Conservation (phyloP, 2,329 filamentous ascomycete genomes). For the Paramyrothecium roridum region DNA sequence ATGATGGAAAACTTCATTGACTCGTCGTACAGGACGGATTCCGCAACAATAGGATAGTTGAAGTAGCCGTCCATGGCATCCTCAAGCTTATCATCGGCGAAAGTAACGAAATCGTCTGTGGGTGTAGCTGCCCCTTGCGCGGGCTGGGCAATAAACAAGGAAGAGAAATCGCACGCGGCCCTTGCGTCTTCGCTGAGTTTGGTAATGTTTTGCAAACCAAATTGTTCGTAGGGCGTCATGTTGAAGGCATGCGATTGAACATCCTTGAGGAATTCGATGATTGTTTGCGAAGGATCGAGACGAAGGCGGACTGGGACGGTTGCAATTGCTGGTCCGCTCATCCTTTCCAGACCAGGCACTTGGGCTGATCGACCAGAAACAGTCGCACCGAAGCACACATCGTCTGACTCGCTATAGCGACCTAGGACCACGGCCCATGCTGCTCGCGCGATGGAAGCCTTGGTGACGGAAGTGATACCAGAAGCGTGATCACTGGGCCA, state of each 20-base stretch:
- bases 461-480: background rate
- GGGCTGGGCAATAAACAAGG: background rate
- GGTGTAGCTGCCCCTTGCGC: background rate
- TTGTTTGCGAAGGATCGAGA: background rate
- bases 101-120: no score
- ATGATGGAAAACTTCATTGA: background rate
- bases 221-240: slow-evolving; percentile 15
- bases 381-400: background rate
- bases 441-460: background rate
- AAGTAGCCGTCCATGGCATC: background rate
- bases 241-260: slow-evolving; percentile 8
- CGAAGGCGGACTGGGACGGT: background rate
- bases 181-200: background rate
- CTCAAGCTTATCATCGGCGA: background rate
- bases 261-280: slow-evolving; percentile 4
- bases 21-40: background rate
- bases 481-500: no score
- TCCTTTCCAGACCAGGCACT: background rate
- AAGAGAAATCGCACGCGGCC: background rate
- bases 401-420: background rate
- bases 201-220: slow-evolving; percentile 10
- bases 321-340: background rate
- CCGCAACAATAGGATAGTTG: background rate
- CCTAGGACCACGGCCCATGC: background rate
- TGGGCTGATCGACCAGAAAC: background rate